These are phyloP conservation scores for Kodamaea ohmeri DNA, from an alignment of 1,139 yeast species.

Conservation along the genomic window DNA sequence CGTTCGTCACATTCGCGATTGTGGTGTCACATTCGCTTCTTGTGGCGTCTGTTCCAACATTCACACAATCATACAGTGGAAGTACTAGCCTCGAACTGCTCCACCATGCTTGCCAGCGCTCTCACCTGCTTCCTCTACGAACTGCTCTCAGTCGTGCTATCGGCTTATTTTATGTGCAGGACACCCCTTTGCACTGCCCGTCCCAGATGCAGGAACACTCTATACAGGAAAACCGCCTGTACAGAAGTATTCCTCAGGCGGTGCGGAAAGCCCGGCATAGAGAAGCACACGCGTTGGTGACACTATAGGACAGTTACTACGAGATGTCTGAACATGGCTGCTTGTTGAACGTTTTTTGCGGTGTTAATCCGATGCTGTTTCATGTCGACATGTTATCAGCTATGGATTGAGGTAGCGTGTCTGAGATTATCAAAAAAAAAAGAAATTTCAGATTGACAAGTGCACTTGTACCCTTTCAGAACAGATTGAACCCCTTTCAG, in stretches of 20 bases:
- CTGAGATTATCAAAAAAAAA: not conserved
- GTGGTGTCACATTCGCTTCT: no score
- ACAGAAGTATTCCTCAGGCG: not conserved
- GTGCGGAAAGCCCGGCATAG: not conserved
- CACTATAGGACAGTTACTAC: not conserved
- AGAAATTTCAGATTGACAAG: not conserved
- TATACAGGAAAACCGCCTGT: not conserved
- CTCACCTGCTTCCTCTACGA: no score
- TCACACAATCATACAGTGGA: no score
- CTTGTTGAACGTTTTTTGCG: not conserved
- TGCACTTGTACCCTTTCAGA: not conserved
- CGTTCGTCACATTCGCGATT: no score
- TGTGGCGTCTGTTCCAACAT: no score
- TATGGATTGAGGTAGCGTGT: conserved; percentile 1
- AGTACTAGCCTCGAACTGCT: no score
- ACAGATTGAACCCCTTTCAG: not conserved
- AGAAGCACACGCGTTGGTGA: not conserved
- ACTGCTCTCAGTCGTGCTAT: not conserved
- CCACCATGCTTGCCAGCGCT: no score
- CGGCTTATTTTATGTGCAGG: conserved; percentile 3
- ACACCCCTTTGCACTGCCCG: conserved; percentile 8
- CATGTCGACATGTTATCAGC: not conserved
- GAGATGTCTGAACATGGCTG: not conserved
- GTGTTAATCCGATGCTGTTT: no score
- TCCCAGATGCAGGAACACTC: not conserved